Evolutionary conservation across 164 flowering plant genomes (phyloP).

Genomic region (Magnolia changhungtana): DNA sequence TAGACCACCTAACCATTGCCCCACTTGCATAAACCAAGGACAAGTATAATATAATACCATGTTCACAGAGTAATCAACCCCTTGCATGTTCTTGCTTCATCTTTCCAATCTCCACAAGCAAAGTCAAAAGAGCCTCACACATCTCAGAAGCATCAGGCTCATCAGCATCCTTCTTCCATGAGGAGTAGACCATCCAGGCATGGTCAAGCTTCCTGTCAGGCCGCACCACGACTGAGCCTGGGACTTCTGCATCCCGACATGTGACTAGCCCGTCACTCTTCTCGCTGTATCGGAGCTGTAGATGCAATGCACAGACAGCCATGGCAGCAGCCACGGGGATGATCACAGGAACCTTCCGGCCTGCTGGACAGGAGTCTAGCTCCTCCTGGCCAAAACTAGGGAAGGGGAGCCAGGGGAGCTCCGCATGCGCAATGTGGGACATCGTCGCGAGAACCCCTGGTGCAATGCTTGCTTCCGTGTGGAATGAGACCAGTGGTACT

Average conservation of each 20-base stretch:
- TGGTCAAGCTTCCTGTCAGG: constrained; percentile 79
- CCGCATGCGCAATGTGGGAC: constrained; percentile 87
- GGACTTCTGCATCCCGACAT: constrained; percentile 87
- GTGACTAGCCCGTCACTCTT: constrained; percentile 90
- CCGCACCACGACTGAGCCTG: constrained; percentile 76
- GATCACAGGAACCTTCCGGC: constrained; percentile 54
- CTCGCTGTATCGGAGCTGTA: constrained; percentile 79
- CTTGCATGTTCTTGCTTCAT: not conserved
- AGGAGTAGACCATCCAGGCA: constrained; percentile 88
- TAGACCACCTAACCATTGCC: not conserved
- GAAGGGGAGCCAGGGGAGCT: constrained; percentile 74
- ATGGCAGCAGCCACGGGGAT: constrained; percentile 80
- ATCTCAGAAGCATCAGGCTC: constrained; percentile 65
- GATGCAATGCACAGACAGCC: constrained; percentile 77
- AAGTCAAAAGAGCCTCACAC: constrained; percentile 79
- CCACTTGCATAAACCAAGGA: not conserved
- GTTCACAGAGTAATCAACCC: not conserved
- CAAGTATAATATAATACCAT: not conserved
- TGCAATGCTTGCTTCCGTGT: constrained; percentile 65
- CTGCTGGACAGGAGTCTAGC: constrained; percentile 24
- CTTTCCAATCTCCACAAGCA: constrained; percentile 68
- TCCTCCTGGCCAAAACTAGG: constrained; percentile 31
- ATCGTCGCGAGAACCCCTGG: constrained; percentile 70
- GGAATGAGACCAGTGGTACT: constrained; percentile 78
- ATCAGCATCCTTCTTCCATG: constrained; percentile 37